Evolutionary conservation across 1,284 basidiomycete genomes (phyloP).

Genomic region (Coriolopsis trogii): DNA sequence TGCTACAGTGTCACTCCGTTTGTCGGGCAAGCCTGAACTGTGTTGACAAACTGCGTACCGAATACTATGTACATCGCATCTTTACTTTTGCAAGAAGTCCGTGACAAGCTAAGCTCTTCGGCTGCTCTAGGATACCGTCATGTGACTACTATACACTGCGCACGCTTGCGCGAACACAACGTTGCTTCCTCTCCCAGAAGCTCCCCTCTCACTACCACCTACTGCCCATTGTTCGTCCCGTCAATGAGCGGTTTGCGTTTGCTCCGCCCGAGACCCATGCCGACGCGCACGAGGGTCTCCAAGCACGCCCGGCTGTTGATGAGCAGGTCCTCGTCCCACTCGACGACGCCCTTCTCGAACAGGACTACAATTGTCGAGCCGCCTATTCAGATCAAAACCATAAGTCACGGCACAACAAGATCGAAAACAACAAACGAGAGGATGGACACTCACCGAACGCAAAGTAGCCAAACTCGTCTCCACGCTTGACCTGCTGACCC

Average conservation of each 20-base stretch:
- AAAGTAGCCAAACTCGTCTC: conserved; percentile 93
- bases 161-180: too few species aligned
- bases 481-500: conserved; percentile 78
- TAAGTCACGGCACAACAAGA: not conserved
- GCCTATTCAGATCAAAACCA: conserved; percentile 47
- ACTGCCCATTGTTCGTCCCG: conserved; percentile 7
- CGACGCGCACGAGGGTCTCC: conserved; percentile 88
- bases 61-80: too few species aligned
- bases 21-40: too few species aligned
- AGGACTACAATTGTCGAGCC: conserved; percentile 89
- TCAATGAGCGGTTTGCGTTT: conserved; percentile 18
- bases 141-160: too few species aligned
- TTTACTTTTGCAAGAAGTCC: too few species aligned
- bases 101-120: too few species aligned
- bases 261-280: conserved; percentile 75
- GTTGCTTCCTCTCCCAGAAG: too few species aligned
- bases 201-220: too few species aligned
- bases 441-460: conserved; percentile 75
- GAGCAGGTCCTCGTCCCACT: conserved; percentile 92
- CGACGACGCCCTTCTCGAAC: conserved; percentile 80
- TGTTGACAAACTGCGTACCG: too few species aligned
- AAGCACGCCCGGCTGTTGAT: conserved; percentile 81
- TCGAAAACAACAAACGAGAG: conserved; percentile 1
- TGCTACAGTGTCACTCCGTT: too few species aligned
- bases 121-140: too few species aligned